These are phyloP conservation scores for Xylaria scruposa DNA, from an alignment of 495 filamentous ascomycete genomes.

Conservation along the genomic window DNA sequence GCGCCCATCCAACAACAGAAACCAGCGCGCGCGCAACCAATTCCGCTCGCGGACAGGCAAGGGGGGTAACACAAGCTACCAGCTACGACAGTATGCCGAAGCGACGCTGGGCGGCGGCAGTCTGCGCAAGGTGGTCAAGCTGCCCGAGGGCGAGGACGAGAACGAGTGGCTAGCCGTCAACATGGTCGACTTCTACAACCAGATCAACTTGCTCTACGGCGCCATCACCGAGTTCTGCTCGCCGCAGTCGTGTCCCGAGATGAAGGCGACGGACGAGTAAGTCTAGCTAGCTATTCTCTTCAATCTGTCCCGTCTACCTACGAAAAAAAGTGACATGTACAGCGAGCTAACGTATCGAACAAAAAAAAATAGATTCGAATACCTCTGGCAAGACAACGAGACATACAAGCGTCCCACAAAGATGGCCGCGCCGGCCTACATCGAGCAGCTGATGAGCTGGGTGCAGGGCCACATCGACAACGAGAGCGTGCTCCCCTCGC, in stretches of 20 bases:
- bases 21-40: conserved; percentile 85
- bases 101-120: conserved; percentile 95
- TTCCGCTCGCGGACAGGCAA: conserved; percentile 93
- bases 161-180: conserved; percentile 99
- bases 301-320: neutral
- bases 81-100: conserved; percentile 96
- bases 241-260: conserved; percentile 93
- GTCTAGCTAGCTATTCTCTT: conserved; percentile 30
- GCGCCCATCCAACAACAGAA: conserved; percentile 57
- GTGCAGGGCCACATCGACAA: conserved; percentile 95
- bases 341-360: neutral
- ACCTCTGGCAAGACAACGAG: conserved; percentile 96
- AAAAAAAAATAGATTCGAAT: conserved; percentile 75
- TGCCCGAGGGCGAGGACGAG: conserved; percentile 95
- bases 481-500: conserved; percentile 89
- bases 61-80: conserved; percentile 88
- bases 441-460: conserved; percentile 97
- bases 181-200: conserved; percentile 99
- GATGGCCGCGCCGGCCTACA: conserved; percentile 96
- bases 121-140: conserved; percentile 92
- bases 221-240: conserved; percentile 99
- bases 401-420: conserved; percentile 95
- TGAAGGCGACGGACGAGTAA: conserved; percentile 99
- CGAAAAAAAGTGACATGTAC: neutral
- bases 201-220: conserved; percentile 98